Conservation (phyloP, 2,329 filamentous ascomycete genomes). For the Colletotrichum tropicale region DNA sequence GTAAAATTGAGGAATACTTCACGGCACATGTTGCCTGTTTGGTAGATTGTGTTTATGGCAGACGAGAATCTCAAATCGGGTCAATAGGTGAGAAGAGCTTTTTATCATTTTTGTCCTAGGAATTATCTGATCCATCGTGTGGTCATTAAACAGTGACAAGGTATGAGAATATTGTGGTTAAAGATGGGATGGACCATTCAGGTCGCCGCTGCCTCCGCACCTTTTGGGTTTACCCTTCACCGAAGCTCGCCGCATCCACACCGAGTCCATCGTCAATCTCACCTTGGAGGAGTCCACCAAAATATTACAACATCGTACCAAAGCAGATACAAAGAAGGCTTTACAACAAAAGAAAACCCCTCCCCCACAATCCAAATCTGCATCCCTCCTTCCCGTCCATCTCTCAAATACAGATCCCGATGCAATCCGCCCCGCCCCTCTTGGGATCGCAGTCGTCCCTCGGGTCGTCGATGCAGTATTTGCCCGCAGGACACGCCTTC, state of each 20-base stretch:
- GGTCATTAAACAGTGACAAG: not conserved
- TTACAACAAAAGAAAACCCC: not conserved
- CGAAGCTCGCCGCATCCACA: not conserved
- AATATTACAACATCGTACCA: not conserved
- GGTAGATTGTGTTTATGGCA: not conserved
- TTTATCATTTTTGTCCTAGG: not conserved
- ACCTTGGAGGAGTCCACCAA: not conserved
- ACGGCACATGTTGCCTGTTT: not conserved
- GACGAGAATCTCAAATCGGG: not conserved
- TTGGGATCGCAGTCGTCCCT: slow-evolving; percentile 30
- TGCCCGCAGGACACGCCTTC: slow-evolving; percentile 24
- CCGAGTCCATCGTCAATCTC: not conserved
- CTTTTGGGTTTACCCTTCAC: not conserved
- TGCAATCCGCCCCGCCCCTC: slow-evolving; percentile 32
- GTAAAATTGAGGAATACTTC: not conserved
- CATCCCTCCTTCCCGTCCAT: not conserved
- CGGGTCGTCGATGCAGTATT: slow-evolving; percentile 32
- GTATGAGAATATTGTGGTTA: not conserved
- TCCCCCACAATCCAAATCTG: not conserved
- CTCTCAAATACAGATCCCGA: slow-evolving; percentile 33
- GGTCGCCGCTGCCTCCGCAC: not conserved
- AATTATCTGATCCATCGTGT: not conserved
- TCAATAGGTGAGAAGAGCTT: not conserved
- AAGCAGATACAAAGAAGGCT: not conserved
- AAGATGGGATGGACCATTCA: not conserved